phyloP scores from a whole-genome alignment of 164 flowering plant genomes.

The Santalum album region DNA sequence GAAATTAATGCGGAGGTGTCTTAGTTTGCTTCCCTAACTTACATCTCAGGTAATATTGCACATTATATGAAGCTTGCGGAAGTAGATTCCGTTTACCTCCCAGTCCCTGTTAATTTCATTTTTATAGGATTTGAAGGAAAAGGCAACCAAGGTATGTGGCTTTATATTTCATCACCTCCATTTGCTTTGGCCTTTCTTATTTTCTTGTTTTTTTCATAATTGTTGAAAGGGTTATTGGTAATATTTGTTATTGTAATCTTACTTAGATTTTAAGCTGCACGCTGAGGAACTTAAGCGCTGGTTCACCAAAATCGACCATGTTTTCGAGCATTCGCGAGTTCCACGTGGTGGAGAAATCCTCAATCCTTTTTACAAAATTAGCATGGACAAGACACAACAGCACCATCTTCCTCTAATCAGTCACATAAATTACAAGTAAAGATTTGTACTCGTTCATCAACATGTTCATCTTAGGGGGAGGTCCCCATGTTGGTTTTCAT shows the following conservation, averaged over 20 bases:
- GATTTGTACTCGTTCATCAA: conserved; percentile 4
- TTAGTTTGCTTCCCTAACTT: background rate
- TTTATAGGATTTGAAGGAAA: conserved; percentile 97
- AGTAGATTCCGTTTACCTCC: conserved; percentile 83
- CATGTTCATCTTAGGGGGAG: background rate
- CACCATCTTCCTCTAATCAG: conserved; percentile 72
- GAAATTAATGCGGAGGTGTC: background rate
- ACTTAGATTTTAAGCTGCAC: conserved; percentile 63
- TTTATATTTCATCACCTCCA: background rate
- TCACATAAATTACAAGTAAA: conserved; percentile 80
- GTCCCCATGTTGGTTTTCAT: background rate
- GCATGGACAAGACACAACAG: conserved; percentile 41
- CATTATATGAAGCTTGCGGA: conserved; percentile 70
- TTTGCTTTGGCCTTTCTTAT: background rate
- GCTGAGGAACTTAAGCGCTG: conserved; percentile 89
- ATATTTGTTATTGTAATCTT: background rate
- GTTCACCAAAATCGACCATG: conserved; percentile 91
- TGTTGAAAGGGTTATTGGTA: background rate
- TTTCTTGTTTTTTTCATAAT: background rate
- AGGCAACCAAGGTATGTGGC: conserved; percentile 73
- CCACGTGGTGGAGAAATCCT: conserved; percentile 68
- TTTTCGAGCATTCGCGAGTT: conserved; percentile 83
- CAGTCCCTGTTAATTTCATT: conserved; percentile 88
- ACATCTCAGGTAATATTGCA: conserved; percentile 69
- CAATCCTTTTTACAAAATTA: conserved; percentile 63